Evolutionary conservation across 1,139 yeast species (phyloP).

Genomic region (Pichia sp.): DNA sequence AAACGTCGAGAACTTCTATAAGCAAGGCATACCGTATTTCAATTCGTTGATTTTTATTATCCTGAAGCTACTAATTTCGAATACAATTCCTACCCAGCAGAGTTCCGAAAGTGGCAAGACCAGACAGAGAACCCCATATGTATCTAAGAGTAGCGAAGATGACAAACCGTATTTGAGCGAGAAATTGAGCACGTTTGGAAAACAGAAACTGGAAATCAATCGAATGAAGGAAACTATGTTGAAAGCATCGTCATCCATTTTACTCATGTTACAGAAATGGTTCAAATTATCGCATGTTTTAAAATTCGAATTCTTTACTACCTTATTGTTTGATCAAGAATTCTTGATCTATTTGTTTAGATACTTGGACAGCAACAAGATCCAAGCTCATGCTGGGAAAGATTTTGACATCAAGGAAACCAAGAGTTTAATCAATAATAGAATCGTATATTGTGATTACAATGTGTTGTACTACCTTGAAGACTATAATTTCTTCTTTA

Average conservation of each 20-base stretch:
- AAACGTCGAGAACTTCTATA: constrained; percentile 61
- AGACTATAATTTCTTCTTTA: constrained; percentile 28
- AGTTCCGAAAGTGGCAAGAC: constrained; percentile 15
- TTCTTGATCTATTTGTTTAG: constrained; percentile 33
- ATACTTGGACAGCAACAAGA: constrained; percentile 36
- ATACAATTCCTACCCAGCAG: constrained; percentile 29
- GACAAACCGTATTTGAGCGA: constrained; percentile 18
- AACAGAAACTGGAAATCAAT: constrained; percentile 47
- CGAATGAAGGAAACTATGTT: constrained; percentile 62
- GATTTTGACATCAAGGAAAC: constrained; percentile 28
- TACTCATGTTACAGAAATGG: constrained; percentile 63
- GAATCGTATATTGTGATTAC: constrained; percentile 31
- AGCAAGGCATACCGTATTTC: constrained; percentile 47
- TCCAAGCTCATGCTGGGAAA: constrained; percentile 24
- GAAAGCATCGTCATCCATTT: constrained; percentile 56
- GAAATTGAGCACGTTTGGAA: constrained; percentile 24
- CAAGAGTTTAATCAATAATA: constrained; percentile 25
- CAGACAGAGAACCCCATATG: constrained; percentile 17
- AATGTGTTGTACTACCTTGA: constrained; percentile 23
- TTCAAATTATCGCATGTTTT: constrained; percentile 71
- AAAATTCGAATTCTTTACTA: constrained; percentile 70
- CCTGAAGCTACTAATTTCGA: constrained; percentile 56
- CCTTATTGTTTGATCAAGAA: constrained; percentile 62
- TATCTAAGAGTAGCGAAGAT: constrained; percentile 2
- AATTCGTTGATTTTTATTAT: constrained; percentile 61